phyloP scores from a whole-genome alignment of 2,329 filamentous ascomycete genomes.

The Truncatella angustata region DNA sequence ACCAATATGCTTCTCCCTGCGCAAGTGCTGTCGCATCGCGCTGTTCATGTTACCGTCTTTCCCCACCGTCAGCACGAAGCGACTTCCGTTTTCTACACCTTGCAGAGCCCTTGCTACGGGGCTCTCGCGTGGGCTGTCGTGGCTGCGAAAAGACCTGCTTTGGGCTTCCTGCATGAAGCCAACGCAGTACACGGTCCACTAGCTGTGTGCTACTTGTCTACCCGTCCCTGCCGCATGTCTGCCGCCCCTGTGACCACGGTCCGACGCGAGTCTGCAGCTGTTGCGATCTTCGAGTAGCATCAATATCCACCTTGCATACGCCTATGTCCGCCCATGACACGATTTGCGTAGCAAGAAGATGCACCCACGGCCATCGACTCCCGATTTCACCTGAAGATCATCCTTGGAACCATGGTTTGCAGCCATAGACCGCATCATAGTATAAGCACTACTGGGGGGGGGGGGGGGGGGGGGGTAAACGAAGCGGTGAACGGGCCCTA shows the following conservation, averaged over 20 bases:
- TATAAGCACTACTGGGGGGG: not conserved
- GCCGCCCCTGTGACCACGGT: conserved; percentile 30
- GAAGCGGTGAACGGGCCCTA: conserved; percentile 6
- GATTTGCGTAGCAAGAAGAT: not conserved
- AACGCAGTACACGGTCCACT: conserved; percentile 6
- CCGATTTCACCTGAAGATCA: conserved; percentile 1
- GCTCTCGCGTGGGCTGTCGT: not conserved
- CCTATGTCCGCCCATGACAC: not conserved
- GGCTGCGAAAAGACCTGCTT: not conserved
- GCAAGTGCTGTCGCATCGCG: conserved; percentile 11
- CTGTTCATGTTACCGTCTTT: not conserved
- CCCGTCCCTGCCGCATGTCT: conserved; percentile 18
- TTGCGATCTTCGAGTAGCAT: conserved; percentile 3
- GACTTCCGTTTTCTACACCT: conserved; percentile 26
- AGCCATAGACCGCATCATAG: not conserved
- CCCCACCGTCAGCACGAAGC: conserved; percentile 9
- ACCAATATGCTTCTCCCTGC: not conserved
- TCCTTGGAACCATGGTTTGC: no score
- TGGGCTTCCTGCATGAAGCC: conserved; percentile 10
- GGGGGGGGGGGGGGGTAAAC: no score
- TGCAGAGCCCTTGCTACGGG: conserved; percentile 22
- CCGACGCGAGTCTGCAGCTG: conserved; percentile 30
- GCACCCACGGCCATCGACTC: conserved; percentile 3
- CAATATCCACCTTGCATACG: not conserved
- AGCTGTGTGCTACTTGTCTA: not conserved